Evolutionary conservation across 768 basidiomycete genomes (phyloP).

Genomic region (Daedalea quercina): DNA sequence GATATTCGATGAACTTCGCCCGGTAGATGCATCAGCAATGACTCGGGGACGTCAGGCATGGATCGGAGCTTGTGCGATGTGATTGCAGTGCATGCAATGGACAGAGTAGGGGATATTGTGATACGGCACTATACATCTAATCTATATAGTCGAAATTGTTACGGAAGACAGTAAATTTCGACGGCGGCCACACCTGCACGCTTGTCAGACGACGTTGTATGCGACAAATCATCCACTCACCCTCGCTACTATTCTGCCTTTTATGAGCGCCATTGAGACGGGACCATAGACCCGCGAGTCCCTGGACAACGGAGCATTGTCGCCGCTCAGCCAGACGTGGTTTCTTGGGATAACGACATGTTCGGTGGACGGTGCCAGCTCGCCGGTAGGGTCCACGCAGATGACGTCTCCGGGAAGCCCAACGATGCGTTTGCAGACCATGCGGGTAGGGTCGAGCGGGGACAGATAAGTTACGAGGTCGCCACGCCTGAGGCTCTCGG

Average conservation of each 20-base stretch:
- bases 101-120: too few species aligned
- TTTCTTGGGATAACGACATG: slow-evolving; percentile 79
- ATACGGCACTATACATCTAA: slow-evolving; percentile 1
- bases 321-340: slow-evolving; percentile 87
- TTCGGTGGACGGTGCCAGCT: slow-evolving; percentile 53
- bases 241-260: slow-evolving; percentile 58
- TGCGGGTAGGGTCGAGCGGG: slow-evolving; percentile 55
- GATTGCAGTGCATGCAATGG: too few species aligned
- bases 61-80: too few species aligned
- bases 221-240: slow-evolving; percentile 31
- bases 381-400: slow-evolving; percentile 81
- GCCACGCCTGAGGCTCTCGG: slow-evolving; percentile 53
- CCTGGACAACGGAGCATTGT: slow-evolving; percentile 75
- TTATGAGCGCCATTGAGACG: slow-evolving; percentile 74
- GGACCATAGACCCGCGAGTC: slow-evolving; percentile 95
- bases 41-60: too few species aligned
- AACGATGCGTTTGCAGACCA: slow-evolving; percentile 85
- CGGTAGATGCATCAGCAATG: slow-evolving; percentile 10
- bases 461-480: slow-evolving; percentile 71
- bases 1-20: slow-evolving; percentile 88
- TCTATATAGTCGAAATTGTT: slow-evolving; percentile 24
- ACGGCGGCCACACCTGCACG: slow-evolving; percentile 23
- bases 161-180: slow-evolving; percentile 20
- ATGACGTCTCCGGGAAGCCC: slow-evolving; percentile 87
- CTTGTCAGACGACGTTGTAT: not conserved